Base-by-base conservation (phyloP, 2,329 filamentous ascomycete genomes). In the Leptographium flavum region DNA sequence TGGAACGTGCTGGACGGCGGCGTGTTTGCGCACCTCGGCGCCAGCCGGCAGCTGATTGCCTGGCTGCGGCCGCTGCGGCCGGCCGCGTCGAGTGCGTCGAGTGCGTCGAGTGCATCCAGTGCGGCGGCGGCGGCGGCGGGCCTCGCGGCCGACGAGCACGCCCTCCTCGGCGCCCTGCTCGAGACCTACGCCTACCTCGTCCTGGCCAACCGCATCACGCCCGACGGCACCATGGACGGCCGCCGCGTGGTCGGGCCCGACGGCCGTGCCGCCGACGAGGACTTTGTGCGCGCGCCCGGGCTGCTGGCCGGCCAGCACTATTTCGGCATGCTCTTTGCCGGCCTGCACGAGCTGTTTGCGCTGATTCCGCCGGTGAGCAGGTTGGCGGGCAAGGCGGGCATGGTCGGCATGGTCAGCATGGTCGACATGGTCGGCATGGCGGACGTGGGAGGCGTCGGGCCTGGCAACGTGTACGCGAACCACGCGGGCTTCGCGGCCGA, bases 21-120 rank as follows among this genome's bases (percentile, higher is more conserved):
- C 38, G 42, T 53, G 10, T 51, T 51, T 39, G 46, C 49, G 4
- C 53, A 54, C 13, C 43, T 54, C 21, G 45, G 51, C 22, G 52
- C 53, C n/a, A 41, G 46, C 39, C 50, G 51, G 4, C 51, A 52
- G 48, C 51, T 54, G 23, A 48, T 54, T 23, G 43, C 47, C n/a
- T 53, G 45, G 49, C 49, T 52, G 39, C 23, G 56, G 14, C 21
- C 22, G 25, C 15, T 11, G 19, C 9, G 19, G 6, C 14, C 4
- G 32, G 15, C 14, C 4, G 32, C 6, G 14, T 2, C 15, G 32
- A 8, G 15, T 8, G 6, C 6, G 15, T 2, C 8, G 27, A 28
- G 8, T 28, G 27, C 8, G 27, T 8, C 8, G 27, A 28, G 8
- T 28, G 27, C 8, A 11, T 28, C 2, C 27, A 28, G 27, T 8